Evolutionary conservation across 345 rosid species (phyloP).

Genomic region (Eucalyptus fibrosa): DNA sequence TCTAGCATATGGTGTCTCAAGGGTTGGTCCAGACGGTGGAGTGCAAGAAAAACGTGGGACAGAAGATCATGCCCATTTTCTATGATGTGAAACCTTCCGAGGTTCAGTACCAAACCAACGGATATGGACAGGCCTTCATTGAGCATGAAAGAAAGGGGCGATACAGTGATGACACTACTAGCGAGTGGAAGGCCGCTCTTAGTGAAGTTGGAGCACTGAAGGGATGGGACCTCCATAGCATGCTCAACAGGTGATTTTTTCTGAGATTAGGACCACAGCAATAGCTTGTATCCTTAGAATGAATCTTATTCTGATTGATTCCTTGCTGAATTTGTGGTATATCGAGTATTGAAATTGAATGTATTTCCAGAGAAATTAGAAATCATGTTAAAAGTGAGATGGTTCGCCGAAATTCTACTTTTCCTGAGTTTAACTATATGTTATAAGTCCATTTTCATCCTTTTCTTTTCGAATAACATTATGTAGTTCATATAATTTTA

Average conservation of each 20-base stretch:
- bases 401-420: no score
- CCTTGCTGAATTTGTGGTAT: no score
- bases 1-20: not conserved
- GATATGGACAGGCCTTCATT: not conserved
- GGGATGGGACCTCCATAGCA: not conserved
- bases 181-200: not conserved
- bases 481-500: not conserved
- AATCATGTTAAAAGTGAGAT: no score
- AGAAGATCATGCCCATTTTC: not conserved
- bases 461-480: no score
- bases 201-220: not conserved
- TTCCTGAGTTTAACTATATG: no score
- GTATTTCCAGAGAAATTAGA: no score
- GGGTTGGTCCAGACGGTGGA: not conserved
- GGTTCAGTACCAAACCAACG: fast-evolving
- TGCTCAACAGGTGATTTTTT: not conserved
- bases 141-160: not conserved
- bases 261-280: fast-evolving
- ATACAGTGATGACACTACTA: not conserved
- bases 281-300: not conserved
- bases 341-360: no score
- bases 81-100: not conserved
- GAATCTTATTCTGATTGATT: fast-evolving
- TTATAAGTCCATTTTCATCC: not conserved
- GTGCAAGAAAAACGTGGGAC: not conserved